Percentiles rank a stretch among this genome's conserved stretches.
Conservation (phyloP, 805 yeast genomes). For the Ogataea pignaliae region DNA sequence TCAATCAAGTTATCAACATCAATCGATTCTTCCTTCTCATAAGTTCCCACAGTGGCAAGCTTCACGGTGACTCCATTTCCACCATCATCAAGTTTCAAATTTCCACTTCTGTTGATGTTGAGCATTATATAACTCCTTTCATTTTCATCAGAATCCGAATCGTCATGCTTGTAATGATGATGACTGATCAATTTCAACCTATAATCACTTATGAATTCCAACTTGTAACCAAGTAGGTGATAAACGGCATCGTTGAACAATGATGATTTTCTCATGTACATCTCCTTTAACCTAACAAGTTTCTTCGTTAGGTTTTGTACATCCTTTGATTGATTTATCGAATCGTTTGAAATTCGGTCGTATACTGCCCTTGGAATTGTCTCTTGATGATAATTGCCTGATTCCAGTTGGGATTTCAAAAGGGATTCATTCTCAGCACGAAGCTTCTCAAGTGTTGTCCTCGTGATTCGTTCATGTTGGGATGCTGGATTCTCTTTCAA, state of each 20-base stretch:
- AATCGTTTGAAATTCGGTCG: constrained; percentile 56
- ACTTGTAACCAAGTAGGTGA: constrained; percentile 63
- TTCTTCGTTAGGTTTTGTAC: constrained; percentile 48
- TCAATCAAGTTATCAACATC: constrained; percentile 51
- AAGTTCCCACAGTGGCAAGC: constrained; percentile 45
- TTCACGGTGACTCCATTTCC: background rate
- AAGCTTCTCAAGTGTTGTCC: constrained; percentile 45
- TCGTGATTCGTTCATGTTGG: constrained; percentile 57
- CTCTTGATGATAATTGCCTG: constrained; percentile 1
- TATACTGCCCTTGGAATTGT: constrained; percentile 58
- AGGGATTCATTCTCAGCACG: constrained; percentile 57
- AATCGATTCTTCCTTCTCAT: constrained; percentile 49
- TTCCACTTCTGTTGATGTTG: constrained; percentile 11
- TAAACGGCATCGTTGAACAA: constrained; percentile 68
- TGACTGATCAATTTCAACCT: constrained; percentile 13
- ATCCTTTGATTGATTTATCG: constrained; percentile 41
- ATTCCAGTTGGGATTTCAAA: constrained; percentile 19
- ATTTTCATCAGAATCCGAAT: constrained; percentile 12
- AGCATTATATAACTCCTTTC: constrained; percentile 19
- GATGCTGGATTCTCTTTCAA: constrained; percentile 61
- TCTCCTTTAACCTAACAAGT: constrained; percentile 47
- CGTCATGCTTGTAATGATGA: constrained; percentile 40
- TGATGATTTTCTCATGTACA: constrained; percentile 60
- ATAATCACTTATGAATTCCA: constrained; percentile 35
- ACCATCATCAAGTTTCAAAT: constrained; percentile 40